These are phyloP conservation scores for Pelagophyceae sp. DNA, from an alignment of 352 stramenopile genomes.

Conservation along the genomic window DNA sequence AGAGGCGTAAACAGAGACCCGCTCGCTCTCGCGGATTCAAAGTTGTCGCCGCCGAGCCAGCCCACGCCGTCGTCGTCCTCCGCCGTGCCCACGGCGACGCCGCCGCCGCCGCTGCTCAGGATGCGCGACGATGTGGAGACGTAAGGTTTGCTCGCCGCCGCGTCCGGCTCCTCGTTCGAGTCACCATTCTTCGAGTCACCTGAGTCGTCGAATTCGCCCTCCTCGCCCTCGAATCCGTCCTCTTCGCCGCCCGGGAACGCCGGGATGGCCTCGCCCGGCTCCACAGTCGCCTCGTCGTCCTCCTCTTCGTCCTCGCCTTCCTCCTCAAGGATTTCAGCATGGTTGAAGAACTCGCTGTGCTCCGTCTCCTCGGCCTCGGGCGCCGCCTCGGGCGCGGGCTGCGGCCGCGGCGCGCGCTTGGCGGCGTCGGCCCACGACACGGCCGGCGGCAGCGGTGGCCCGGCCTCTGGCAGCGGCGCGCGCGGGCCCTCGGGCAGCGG, in stretches of 20 bases:
- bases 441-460: not conserved
- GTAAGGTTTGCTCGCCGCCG: not conserved
- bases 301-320: conserved; percentile 22
- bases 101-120: not conserved
- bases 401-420: conserved; percentile 1
- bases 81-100: not conserved
- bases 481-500: not conserved
- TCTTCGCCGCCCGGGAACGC: not conserved
- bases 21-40: not conserved
- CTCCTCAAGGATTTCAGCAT: conserved; percentile 6
- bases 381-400: not conserved
- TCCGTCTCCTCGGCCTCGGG: not conserved
- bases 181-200: not conserved
- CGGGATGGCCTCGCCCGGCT: conserved; percentile 11
- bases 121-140: conserved; percentile 16
- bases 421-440: not conserved
- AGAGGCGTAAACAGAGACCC: not conserved
- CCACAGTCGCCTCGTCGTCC: conserved; percentile 23
- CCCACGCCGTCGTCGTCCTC: conserved; percentile 16
- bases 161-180: not conserved
- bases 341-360: conserved; percentile 25
- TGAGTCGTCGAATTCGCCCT: not conserved
- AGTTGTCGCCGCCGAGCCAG: not conserved
- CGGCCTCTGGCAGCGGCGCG: too few relatives aligned
- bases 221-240: not conserved